phyloP scores from a whole-genome alignment of 116 monocot species.

The Zostera marina region DNA sequence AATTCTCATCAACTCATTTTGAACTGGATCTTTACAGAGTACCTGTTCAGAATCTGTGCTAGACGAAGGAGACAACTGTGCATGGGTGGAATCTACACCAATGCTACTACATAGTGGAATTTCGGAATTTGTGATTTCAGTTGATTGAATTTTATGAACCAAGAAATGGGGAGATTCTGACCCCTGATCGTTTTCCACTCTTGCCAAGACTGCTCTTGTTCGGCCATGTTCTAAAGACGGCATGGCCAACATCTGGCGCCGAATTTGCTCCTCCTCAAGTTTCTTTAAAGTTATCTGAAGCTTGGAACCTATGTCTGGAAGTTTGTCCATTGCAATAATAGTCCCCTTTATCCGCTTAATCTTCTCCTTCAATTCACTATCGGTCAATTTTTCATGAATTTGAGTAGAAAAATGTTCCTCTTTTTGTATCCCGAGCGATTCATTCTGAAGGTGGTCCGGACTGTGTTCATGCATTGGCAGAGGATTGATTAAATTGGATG shows the following conservation, averaged over 20 bases:
- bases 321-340: too few species aligned
- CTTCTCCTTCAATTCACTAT: too few species aligned
- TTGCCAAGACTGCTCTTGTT: neutral
- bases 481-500: neutral
- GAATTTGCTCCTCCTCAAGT: too few species aligned
- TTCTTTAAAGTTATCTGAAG: too few species aligned
- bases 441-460: slow-evolving; percentile 2
- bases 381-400: neutral
- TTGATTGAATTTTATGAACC: neutral
- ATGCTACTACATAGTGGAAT: neutral
- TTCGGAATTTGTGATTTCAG: neutral
- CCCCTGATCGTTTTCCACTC: slow-evolving; percentile 1
- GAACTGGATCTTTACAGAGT: slow-evolving; percentile 1
- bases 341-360: too few species aligned
- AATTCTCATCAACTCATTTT: slow-evolving; percentile 3
- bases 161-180: neutral
- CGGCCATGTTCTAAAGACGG: neutral
- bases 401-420: neutral
- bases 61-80: neutral
- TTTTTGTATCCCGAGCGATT: slow-evolving; percentile 2
- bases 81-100: neutral
- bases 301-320: too few species aligned
- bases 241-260: too few species aligned
- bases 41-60: too few species aligned
- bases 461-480: too few species aligned